These are phyloP conservation scores for Beta macrorhiza DNA, from an alignment of 179 eudicot genomes.

Conservation along the genomic window DNA sequence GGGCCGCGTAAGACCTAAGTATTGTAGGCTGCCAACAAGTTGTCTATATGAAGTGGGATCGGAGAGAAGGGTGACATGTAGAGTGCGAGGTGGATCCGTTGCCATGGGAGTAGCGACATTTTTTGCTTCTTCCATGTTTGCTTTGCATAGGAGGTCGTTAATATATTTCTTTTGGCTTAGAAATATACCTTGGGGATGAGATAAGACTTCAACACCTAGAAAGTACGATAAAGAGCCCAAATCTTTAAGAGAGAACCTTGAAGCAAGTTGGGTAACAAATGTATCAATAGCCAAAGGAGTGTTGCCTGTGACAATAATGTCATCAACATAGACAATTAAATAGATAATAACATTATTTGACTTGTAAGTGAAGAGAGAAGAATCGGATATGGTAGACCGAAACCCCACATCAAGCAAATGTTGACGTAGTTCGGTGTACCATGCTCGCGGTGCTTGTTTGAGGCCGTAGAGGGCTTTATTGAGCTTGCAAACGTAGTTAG, in stretches of 20 bases:
- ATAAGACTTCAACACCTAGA: background rate
- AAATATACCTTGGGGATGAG: background rate
- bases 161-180: background rate
- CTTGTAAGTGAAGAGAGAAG: no score
- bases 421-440: no score
- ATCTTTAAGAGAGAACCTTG: background rate
- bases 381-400: no score
- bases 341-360: no score
- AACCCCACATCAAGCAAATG: no score
- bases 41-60: background rate
- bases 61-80: background rate
- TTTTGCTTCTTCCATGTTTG: background rate
- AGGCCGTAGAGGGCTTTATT: no score
- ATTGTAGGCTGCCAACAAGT: slow-evolving; percentile 1
- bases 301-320: no score
- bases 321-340: no score
- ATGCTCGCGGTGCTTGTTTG: no score
- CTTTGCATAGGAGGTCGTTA: background rate
- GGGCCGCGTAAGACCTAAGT: slow-evolving; percentile 12
- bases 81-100: background rate
- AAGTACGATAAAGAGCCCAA: background rate
- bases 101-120: background rate
- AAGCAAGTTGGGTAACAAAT: background rate
- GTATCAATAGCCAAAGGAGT: background rate
- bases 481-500: no score